Evolutionary conservation across 164 flowering plant genomes (phyloP), one percentile per base, ranked within the genome.

Genomic region (Amborella trichopoda): DNA sequence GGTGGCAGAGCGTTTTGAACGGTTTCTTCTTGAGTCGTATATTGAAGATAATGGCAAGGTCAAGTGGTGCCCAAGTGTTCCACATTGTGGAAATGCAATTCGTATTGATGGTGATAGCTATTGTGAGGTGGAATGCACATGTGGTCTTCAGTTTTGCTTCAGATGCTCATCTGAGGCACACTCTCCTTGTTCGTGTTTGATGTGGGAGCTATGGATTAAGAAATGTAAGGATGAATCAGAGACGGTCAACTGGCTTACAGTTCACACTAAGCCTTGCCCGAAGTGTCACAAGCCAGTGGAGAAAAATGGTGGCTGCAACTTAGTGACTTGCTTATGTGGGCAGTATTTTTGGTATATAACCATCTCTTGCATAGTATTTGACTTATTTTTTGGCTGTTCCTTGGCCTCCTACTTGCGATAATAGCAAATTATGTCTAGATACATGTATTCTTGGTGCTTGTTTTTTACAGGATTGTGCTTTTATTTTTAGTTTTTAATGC

Each of bases 1-100:
- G 56, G 40, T 88, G 36, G 88, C 94, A 5, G 80, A 75, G 48
- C 78, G 77, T 50, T 88, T 80, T 65, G 94, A 88, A 27, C 81
- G 82, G 40, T 74, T 72, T 62, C 88, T 83, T 56, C 61, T 83
- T 23, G 86, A 88, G 49, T 88, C 96, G 14, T 88, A 81, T 49
- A 77, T 88, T 30, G 94, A 81, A 43, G 94, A 81, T 62, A 88
- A 88, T 53, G 71, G 60, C 56, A 76, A 49, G 72, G 91, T 83
- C 28, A 88, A 81, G 61, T 88, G 96, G 96, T 88, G 96, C 62
- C 97, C 97, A 23, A 84, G 94, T 56, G 75, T 70, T 63, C 97
- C 97, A 4, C 89, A 84, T 50, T 88, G 97, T 61, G 97, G 97
- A 51, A 84, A 84, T 69, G 97, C 97, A 8, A 84, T 88, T 43